phyloP scores from a whole-genome alignment of 176 grass and related monocot species.

The Zoysia japonica region DNA sequence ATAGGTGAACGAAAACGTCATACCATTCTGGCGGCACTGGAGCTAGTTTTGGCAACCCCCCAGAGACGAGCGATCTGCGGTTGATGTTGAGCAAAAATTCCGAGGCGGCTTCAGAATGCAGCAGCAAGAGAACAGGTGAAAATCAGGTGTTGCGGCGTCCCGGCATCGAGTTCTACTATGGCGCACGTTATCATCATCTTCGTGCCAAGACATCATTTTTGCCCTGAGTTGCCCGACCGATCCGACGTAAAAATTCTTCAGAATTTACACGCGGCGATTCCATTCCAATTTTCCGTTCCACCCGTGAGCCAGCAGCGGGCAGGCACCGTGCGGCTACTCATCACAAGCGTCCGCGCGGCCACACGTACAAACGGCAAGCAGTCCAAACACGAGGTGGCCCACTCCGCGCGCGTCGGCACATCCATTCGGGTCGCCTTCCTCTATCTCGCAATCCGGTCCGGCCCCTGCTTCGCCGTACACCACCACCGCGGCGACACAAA shows the following conservation, averaged over 20 bases:
- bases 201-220: too few relatives aligned
- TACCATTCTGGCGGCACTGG: too few relatives aligned
- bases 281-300: not conserved
- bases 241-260: not conserved
- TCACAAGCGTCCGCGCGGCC: not conserved
- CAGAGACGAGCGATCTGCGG: too few relatives aligned
- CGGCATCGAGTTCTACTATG: too few relatives aligned
- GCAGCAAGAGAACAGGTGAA: too few relatives aligned
- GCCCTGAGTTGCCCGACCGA: too few relatives aligned
- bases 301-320: slow-evolving; percentile 24
- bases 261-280: not conserved
- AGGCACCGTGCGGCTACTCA: not conserved
- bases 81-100: too few relatives aligned
- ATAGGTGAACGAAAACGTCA: too few relatives aligned
- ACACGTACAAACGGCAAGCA: slow-evolving; percentile 23
- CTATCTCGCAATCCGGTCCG: not conserved
- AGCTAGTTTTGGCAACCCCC: too few relatives aligned
- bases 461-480: not conserved
- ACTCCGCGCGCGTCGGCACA: slow-evolving; percentile 15
- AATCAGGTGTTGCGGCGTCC: too few relatives aligned
- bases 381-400: slow-evolving; percentile 9
- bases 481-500: not conserved
- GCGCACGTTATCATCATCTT: too few relatives aligned
- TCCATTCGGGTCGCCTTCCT: not conserved
- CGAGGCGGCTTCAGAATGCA: too few relatives aligned